Evolutionary conservation across 108 stramenopile genomes (phyloP).

Genomic region (Nitzschia sp.): DNA sequence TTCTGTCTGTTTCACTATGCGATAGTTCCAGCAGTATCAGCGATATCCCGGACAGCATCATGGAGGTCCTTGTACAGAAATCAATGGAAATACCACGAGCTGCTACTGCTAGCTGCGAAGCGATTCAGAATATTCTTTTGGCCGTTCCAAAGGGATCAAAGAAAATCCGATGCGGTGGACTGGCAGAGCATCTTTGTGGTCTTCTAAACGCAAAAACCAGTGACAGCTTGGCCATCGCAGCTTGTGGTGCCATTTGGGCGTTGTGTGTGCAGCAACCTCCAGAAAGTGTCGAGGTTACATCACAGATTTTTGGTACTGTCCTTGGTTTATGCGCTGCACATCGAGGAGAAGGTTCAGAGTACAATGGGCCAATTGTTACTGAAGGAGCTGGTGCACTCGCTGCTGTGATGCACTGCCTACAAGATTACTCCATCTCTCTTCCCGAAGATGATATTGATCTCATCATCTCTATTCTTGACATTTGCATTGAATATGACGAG

Average conservation of each 20-base stretch:
- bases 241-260: slow-evolving; percentile 40
- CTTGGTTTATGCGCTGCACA: slow-evolving; percentile 18
- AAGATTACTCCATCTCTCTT: slow-evolving; percentile 24
- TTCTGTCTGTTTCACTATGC: slow-evolving; percentile 7
- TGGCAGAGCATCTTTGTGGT: slow-evolving; percentile 3
- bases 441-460: slow-evolving; percentile 29
- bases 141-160: not conserved
- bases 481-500: slow-evolving; percentile 25
- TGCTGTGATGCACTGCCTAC: slow-evolving; percentile 19
- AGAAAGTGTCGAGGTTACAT: not conserved
- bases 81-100: not conserved
- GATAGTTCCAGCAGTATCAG: slow-evolving; percentile 1
- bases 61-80: slow-evolving; percentile 12
- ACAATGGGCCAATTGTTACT: slow-evolving; percentile 14
- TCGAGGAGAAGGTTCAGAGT: slow-evolving; percentile 14
- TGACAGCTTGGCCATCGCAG: slow-evolving; percentile 10
- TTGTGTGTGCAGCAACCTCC: slow-evolving; percentile 18
- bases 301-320: slow-evolving; percentile 13
- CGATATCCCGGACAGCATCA: slow-evolving; percentile 17
- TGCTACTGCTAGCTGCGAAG: slow-evolving; percentile 2
- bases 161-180: not conserved
- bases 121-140: slow-evolving; percentile 13
- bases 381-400: slow-evolving; percentile 34
- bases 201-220: slow-evolving; percentile 1
- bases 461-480: slow-evolving; percentile 34